Evolutionary conservation across 169 alveolate species (phyloP), one percentile per base, ranked within the genome.

Genomic region (Eimeria zaria): DNA sequence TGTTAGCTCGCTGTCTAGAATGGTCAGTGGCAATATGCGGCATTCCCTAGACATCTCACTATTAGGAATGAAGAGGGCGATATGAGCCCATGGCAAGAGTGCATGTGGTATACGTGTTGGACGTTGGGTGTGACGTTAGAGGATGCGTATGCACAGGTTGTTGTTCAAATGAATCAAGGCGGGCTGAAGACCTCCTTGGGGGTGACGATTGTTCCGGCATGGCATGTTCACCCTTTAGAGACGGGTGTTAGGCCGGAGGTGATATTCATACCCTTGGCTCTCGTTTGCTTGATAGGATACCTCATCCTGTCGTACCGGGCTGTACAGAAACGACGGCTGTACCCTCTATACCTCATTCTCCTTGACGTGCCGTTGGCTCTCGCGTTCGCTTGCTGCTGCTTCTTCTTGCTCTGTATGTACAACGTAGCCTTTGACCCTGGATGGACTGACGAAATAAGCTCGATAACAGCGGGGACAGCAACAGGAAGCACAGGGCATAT

Each of bases 371-470:
- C 93, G 48, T 60, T 87, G 62, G 93, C 64, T 7, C 48, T 87
- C 20, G 44, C 93, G 20, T 87, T 87, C 81, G 93, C 80, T 11
- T 87, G 93, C 83, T 87, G 80, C n/a, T 87, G 83, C 20, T 87
- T 87, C 80, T 87, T 87, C 81, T n/a, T 87, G 44, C 33, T 87
- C 5, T 87, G 93, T 30, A 87, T 87, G 93, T 87, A 87, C 64
- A 87, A 87, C 36, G 93, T 87, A n/a, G 93, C 93, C 44, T 87
- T 87, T n/a, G 93, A 87, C 64, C 93, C 93, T 14, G 93, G 93
- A 9, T 87, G 93, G 93, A 62, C 83, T 9, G 93, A 36, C 6
- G 93, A 87, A 39, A 12, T 62, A 2, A 87, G 93, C 76, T 87
- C 81, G 51, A n/a, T 62, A 24, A 7, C 51, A 9, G 81, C 39